Conservation (phyloP, 768 basidiomycete species). For the Piloderma croceum region DNA sequence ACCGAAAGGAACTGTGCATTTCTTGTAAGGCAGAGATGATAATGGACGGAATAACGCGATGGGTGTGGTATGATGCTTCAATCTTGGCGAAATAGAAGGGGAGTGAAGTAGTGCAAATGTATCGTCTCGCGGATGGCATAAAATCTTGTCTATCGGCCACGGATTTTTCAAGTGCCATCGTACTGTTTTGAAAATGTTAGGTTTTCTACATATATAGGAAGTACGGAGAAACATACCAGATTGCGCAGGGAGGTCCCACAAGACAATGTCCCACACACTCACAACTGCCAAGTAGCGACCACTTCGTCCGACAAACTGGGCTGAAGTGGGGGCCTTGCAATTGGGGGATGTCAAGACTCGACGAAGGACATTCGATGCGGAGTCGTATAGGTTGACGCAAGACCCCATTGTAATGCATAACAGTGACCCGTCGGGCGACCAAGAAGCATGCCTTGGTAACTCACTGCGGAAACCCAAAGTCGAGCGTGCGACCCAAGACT, state of each 20-base stretch:
- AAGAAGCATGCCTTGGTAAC: conserved; percentile 58
- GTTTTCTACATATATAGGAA: conserved; percentile 4
- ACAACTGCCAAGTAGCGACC: conserved; percentile 66
- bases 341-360: conserved; percentile 57
- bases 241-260: conserved; percentile 70
- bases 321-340: conserved; percentile 37
- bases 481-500: conserved; percentile 78
- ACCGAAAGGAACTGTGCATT: conserved; percentile 53
- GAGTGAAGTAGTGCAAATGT: conserved; percentile 53
- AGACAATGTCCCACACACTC: conserved; percentile 42
- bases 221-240: conserved; percentile 41
- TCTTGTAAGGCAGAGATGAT: conserved; percentile 40
- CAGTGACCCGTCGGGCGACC: conserved; percentile 85
- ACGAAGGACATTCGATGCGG: conserved; percentile 51
- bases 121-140: conserved; percentile 52
- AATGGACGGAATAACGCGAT: conserved; percentile 44
- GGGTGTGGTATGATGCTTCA: conserved; percentile 30
- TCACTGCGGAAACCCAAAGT: conserved; percentile 65
- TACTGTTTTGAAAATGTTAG: too few relatives aligned
- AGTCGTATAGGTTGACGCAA: conserved; percentile 71
- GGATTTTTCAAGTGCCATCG: conserved; percentile 48
- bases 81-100: conserved; percentile 9
- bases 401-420: conserved; percentile 66
- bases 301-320: conserved; percentile 62
- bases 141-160: conserved; percentile 36